These are phyloP conservation scores for Xylaria arbuscula DNA, from an alignment of 2,329 filamentous ascomycete genomes.

Conservation along the genomic window DNA sequence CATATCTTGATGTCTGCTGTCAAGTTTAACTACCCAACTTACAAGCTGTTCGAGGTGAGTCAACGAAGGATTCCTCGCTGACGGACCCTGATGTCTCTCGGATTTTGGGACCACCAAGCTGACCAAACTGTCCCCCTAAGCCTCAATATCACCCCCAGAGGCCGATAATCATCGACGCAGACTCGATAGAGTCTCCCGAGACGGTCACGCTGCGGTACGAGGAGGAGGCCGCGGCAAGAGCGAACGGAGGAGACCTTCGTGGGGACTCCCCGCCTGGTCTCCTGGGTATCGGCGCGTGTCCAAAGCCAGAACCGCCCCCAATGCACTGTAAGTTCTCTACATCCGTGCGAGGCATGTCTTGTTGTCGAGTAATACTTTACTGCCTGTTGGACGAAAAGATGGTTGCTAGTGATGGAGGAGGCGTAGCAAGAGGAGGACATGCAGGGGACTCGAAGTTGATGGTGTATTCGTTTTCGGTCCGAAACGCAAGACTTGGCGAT, in stretches of 20 bases:
- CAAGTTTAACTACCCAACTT: slow-evolving; percentile 66
- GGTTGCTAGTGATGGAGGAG: not conserved
- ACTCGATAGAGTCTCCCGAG: slow-evolving; percentile 67
- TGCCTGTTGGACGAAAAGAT: not conserved
- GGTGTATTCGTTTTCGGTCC: not conserved
- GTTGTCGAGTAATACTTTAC: too few species aligned
- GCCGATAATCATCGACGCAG: slow-evolving; percentile 66
- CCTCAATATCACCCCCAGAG: slow-evolving; percentile 65
- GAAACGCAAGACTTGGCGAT: not conserved
- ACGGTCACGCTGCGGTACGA: slow-evolving; percentile 68
- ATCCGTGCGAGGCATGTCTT: not conserved
- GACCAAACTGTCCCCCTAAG: slow-evolving; percentile 50
- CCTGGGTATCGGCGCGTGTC: slow-evolving; percentile 84
- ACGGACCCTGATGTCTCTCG: slow-evolving; percentile 13
- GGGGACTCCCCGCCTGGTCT: slow-evolving; percentile 68
- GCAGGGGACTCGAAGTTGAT: not conserved
- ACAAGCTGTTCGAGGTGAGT: slow-evolving; percentile 71
- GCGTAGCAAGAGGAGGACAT: not conserved
- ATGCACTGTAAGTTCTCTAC: slow-evolving; percentile 77
- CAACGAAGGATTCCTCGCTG: slow-evolving; percentile 28
- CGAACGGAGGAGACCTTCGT: slow-evolving; percentile 64
- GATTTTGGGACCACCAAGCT: slow-evolving; percentile 32
- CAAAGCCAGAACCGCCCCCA: slow-evolving; percentile 78
- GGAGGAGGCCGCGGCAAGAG: slow-evolving; percentile 63
- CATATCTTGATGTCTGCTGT: slow-evolving; percentile 68